Conservation (phyloP, 164 flowering plant species). For the Houttuynia cordata region DNA sequence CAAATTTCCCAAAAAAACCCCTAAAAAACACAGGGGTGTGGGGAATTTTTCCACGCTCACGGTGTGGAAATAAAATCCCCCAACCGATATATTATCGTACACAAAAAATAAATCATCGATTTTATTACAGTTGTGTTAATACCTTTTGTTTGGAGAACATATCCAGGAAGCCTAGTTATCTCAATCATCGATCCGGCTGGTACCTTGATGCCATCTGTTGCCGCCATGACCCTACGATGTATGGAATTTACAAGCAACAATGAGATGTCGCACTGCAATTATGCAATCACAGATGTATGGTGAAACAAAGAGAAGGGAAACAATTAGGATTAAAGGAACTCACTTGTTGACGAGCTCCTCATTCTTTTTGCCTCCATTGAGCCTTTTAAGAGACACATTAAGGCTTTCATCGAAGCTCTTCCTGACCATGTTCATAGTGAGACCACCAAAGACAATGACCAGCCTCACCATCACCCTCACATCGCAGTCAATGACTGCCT, state of each 20-base stretch:
- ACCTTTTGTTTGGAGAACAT: slow-evolving; percentile 46
- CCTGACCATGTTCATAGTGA: slow-evolving; percentile 49
- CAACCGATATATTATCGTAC: too few relatives aligned
- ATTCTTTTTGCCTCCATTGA: slow-evolving; percentile 38
- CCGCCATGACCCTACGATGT: slow-evolving; percentile 45
- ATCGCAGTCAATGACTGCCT: slow-evolving; percentile 44
- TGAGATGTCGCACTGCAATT: not conserved
- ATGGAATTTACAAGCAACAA: not conserved
- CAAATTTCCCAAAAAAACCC: too few relatives aligned
- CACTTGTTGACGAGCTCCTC: slow-evolving; percentile 45
- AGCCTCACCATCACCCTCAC: slow-evolving; percentile 34
- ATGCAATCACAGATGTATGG: too few relatives aligned
- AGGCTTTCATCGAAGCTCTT: slow-evolving; percentile 48
- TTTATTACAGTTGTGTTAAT: not conserved
- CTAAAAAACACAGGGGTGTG: too few relatives aligned
- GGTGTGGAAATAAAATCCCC: not conserved
- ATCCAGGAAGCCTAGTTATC: slow-evolving; percentile 41
- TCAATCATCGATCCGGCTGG: slow-evolving; percentile 42
- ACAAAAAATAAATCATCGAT: too few relatives aligned
- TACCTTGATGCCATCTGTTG: slow-evolving; percentile 44
- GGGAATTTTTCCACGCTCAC: not conserved
- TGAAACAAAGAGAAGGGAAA: not conserved
- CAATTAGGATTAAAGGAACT: not conserved
- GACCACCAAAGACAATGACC: slow-evolving; percentile 32
- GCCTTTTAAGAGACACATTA: slow-evolving; percentile 44